A percentile compares a stretch with the other conserved stretches of the same genome.
phyloP scores from a whole-genome alignment of 2,329 filamentous ascomycete species.

The Alternaria rosae region DNA sequence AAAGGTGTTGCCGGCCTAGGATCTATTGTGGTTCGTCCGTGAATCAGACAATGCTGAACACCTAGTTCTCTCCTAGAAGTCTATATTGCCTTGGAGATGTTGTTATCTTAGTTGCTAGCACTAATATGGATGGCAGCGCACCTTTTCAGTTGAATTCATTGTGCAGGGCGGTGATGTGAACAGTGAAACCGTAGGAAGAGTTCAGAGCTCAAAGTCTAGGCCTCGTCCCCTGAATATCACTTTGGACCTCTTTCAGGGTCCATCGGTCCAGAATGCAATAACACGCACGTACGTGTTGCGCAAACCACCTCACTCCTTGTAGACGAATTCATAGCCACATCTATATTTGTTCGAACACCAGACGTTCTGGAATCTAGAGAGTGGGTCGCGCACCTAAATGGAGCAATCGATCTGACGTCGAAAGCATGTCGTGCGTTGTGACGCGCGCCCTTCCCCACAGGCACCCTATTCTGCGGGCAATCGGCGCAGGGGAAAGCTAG shows the following conservation, averaged over 20 bases:
- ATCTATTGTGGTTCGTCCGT: no score
- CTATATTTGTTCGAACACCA: background rate
- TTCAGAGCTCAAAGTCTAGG: background rate
- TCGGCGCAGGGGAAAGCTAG: constrained; percentile 1
- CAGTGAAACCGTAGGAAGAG: background rate
- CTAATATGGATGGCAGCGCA: background rate
- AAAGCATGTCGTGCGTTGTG: constrained; percentile 6
- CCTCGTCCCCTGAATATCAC: background rate
- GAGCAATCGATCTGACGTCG: constrained; percentile 7
- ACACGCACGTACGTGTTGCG: background rate
- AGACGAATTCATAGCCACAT: background rate
- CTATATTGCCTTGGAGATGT: background rate
- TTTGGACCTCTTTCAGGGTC: background rate
- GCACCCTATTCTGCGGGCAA: constrained; percentile 3
- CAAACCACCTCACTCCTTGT: background rate
- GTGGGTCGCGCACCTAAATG: background rate
- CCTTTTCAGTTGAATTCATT: background rate
- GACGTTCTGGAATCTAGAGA: background rate
- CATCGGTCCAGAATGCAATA: background rate
- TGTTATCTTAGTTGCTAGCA: background rate
- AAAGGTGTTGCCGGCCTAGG: no score
- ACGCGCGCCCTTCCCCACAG: constrained; percentile 18
- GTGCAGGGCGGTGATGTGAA: background rate
- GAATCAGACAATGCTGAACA: no score
- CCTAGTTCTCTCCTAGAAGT: background rate